Base-by-base conservation (phyloP, 2,329 filamentous ascomycete genomes). In the Fusarium sp. region DNA sequence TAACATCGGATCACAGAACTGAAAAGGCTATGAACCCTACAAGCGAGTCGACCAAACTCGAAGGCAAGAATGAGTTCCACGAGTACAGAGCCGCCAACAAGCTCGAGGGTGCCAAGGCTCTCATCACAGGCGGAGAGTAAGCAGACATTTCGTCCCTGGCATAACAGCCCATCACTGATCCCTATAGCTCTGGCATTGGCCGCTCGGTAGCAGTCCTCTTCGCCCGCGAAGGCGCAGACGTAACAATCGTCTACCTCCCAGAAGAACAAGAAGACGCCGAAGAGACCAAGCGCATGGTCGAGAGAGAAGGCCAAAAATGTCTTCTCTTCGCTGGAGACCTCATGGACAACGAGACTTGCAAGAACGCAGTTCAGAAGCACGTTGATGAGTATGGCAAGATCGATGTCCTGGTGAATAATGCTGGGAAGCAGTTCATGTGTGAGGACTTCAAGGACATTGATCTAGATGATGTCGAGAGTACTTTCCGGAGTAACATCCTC, bases 391-490 rank as follows among this genome's bases (percentile, higher is more conserved):
- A 81, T 65, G 83, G 84, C 32, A 80, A 75, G 30, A 78, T 90
- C 28, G 79, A 86, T 62, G 83, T 90, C 11, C 81, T 91, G 5
- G 86, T 90, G 67, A 90, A 90, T 79, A 90, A 91, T 76, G 89
- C 88, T 6, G 86, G 85, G 0, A 88, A 88, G 78, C 88, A 91
- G 78, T 83, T 86, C 40, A 85, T 87, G 79, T 88, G 84, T 77
- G 78, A 84, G 10, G 83, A 89, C 37, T 85, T 90, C 25, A 81
- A 82, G 38, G 83, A 90, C 3, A 89, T 88, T 33, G 84, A 89
- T 75, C 82, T 91, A 2, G 83, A 87, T 19, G 80, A 84, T 1
- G 87, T 90, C 1, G 86, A 89, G 69, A 87, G 85, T 71, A 87
- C 86, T 0, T 91, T 90, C 82, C 85, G 84, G 49, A 86, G 83